Evolutionary conservation across 129 eudicot species (phyloP), one percentile per base, ranked within the genome.

Genomic region (Glebionis coronaria): DNA sequence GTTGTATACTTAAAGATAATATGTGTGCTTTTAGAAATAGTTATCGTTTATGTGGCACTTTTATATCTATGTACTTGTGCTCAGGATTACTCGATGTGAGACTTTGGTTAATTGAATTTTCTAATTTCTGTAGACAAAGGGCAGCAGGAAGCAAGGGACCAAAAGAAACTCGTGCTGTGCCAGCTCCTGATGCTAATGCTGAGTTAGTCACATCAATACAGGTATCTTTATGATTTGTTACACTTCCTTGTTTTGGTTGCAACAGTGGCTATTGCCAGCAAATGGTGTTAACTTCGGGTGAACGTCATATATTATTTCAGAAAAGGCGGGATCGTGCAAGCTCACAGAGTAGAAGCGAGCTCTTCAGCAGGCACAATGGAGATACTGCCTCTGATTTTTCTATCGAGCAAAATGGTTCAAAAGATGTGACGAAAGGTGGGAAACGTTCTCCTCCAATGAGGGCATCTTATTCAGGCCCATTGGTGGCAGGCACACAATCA

Each of bases 381-480:
- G 90, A 88, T 44, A 62, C 70, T 61, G 79, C 83, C 71, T 81
- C 87, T 46, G 83, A 69, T 66, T 75, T 74, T 75, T 75, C 76
- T 14, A 65, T 65, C 0, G 81, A 79, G 68, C 85, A 76, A 46
- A 79, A 79, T 63, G 65, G 52, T 46, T 68, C 27, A 9, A 73
- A 77, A 70, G 86, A 83, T 67, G 74, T 57, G 13, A 63, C 47
- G 4, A 85, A 74, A 73, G 80, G 71, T 70, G 71, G 25, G 61
- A 75, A 82, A 61, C 78, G 74, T 54, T 72, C 78, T 29, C 82
- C 83, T 29, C 78, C 76, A 13, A 69, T 68, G 68, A 81, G 82
- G 75, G 79, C 65, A 21, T 75, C 89, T 14, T 61, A 83, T 78
- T 91, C 97, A 3, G 97, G 96, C 45, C 97, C 97, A 52, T 67